Evolutionary conservation across 83 land plant genomes (phyloP).

Genomic region (Thuja plicata): DNA sequence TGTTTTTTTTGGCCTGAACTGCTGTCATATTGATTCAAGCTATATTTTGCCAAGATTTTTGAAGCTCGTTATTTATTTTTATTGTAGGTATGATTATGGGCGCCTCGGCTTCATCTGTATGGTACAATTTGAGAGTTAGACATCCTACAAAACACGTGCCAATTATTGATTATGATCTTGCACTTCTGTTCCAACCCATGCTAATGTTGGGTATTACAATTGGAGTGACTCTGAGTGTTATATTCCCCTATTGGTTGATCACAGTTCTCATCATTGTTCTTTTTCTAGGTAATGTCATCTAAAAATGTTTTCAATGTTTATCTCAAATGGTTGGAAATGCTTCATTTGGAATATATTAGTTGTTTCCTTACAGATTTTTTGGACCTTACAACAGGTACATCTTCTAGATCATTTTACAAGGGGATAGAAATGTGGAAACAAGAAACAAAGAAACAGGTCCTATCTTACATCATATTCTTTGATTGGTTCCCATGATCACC

Average conservation of each 20-base stretch:
- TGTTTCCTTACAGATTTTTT: constrained; percentile 7
- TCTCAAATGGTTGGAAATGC: not conserved
- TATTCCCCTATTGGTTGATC: constrained; percentile 91
- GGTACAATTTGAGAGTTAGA: constrained; percentile 66
- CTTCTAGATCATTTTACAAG: constrained; percentile 63
- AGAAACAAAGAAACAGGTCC: constrained; percentile 62
- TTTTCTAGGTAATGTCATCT: constrained; percentile 39
- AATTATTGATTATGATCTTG: constrained; percentile 83
- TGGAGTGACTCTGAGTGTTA: constrained; percentile 81
- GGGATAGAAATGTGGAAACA: constrained; percentile 73
- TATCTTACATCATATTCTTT: not conserved
- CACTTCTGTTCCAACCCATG: constrained; percentile 93
- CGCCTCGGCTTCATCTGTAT: constrained; percentile 73
- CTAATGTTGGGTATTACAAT: constrained; percentile 91
- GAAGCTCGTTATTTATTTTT: not conserved
- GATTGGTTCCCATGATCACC: not conserved
- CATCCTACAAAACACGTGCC: constrained; percentile 84
- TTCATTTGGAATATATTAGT: not conserved
- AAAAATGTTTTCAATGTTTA: not conserved
- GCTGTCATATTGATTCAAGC: not conserved
- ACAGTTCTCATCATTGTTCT: constrained; percentile 76
- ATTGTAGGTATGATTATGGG: constrained; percentile 93
- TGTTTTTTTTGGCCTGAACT: no score
- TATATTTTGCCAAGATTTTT: not conserved
- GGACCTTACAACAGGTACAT: constrained; percentile 46